These are phyloP conservation scores for Babesia divergens DNA, from an alignment of 169 alveolate genomes.

Conservation along the genomic window DNA sequence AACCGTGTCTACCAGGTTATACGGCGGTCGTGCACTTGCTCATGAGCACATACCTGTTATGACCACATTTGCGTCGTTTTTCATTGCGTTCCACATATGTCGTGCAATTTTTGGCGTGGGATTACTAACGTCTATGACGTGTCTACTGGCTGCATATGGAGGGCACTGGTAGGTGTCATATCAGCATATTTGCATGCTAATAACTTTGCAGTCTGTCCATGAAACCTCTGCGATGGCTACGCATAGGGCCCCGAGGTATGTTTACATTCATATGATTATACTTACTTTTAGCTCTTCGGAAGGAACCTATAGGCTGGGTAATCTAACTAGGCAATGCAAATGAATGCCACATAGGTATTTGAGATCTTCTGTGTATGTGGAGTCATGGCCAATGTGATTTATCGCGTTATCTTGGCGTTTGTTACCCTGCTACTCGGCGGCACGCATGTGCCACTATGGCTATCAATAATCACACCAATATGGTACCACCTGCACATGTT, in stretches of 20 bases:
- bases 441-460: slow-evolving; percentile 11
- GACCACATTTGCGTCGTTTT: slow-evolving; percentile 25
- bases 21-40: slow-evolving; percentile 42
- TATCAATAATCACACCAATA: not conserved
- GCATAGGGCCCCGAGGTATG: slow-evolving; percentile 51
- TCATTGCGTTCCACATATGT: slow-evolving; percentile 19
- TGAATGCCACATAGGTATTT: slow-evolving; percentile 6
- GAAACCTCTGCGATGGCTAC: slow-evolving; percentile 43
- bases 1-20: slow-evolving; percentile 4
- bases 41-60: slow-evolving; percentile 31
- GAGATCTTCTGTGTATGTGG: slow-evolving; percentile 36
- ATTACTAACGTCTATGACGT: not conserved
- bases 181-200: not conserved
- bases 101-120: slow-evolving; percentile 21
- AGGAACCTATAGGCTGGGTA: slow-evolving; percentile 71
- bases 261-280: not conserved
- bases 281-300: slow-evolving; percentile 21
- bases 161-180: slow-evolving; percentile 30
- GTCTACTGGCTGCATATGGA: slow-evolving; percentile 5
- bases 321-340: not conserved
- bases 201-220: slow-evolving; percentile 10
- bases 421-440: slow-evolving; percentile 9
- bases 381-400: slow-evolving; percentile 34
- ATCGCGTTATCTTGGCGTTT: slow-evolving; percentile 6
- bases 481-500: slow-evolving; percentile 11